Evolutionary conservation across 2,329 filamentous ascomycete species (phyloP).

Genomic region (Xylaria sp.): DNA sequence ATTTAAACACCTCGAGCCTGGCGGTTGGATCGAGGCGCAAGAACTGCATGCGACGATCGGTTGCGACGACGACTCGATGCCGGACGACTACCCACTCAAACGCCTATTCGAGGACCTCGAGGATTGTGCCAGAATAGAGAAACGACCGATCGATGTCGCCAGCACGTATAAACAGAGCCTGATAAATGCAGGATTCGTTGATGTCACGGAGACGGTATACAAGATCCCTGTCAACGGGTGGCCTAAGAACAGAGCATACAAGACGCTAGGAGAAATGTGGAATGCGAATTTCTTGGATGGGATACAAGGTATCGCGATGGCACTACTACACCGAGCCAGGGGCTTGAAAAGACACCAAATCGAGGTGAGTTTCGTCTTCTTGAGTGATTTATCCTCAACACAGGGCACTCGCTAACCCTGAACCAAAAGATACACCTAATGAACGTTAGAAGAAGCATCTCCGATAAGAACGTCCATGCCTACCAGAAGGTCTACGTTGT

Average conservation of each 20-base stretch:
- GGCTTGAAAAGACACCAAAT: slow-evolving; percentile 49
- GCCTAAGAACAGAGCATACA: slow-evolving; percentile 50
- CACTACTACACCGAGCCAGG: slow-evolving; percentile 45
- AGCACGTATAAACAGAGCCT: slow-evolving; percentile 42
- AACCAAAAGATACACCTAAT: slow-evolving; percentile 48
- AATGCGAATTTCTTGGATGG: slow-evolving; percentile 47
- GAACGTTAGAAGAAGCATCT: slow-evolving; percentile 51
- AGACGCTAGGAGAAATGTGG: slow-evolving; percentile 50
- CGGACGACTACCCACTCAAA: slow-evolving; percentile 41
- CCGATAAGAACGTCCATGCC: slow-evolving; percentile 50
- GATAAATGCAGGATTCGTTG: slow-evolving; percentile 56
- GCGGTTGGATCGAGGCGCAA: slow-evolving; percentile 59
- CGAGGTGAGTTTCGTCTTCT: slow-evolving; percentile 43
- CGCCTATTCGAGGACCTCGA: slow-evolving; percentile 46
- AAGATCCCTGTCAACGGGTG: slow-evolving; percentile 59
- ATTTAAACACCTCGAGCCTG: slow-evolving; percentile 52
- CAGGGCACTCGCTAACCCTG: slow-evolving; percentile 2
- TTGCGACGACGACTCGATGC: slow-evolving; percentile 51
- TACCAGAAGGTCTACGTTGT: slow-evolving; percentile 55
- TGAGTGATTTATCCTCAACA: not conserved
- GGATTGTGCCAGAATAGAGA: slow-evolving; percentile 41
- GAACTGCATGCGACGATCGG: slow-evolving; percentile 44
- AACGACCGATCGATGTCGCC: slow-evolving; percentile 43
- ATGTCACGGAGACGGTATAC: slow-evolving; percentile 55
- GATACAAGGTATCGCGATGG: slow-evolving; percentile 49